phyloP scores from a whole-genome alignment of 441 rosid species.

The Adansonia gregorii region DNA sequence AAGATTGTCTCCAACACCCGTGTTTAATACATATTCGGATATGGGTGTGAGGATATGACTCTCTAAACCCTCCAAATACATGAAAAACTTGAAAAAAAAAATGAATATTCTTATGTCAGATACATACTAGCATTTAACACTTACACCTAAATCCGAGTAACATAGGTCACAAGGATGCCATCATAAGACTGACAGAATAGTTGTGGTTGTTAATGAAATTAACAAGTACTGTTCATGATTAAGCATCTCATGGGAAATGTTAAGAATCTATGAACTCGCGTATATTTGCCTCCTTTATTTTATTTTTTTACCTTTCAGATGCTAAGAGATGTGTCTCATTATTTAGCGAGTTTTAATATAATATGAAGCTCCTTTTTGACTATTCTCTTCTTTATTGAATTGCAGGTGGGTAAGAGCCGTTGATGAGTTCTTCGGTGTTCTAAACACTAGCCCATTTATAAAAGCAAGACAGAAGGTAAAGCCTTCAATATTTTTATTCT shows the following conservation, averaged over 20 bases:
- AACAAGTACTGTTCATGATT: neutral
- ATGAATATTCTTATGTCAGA: no score
- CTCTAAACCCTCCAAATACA: no score
- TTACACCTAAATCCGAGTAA: no score
- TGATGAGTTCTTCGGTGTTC: slow-evolving; percentile 58
- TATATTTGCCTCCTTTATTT: neutral
- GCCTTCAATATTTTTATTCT: neutral
- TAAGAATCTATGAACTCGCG: neutral
- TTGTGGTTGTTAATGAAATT: neutral
- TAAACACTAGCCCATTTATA: slow-evolving; percentile 54
- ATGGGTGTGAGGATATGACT: no score
- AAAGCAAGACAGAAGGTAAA: slow-evolving; percentile 55
- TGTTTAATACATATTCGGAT: no score
- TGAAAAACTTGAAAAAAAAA: no score
- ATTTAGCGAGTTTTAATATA: neutral
- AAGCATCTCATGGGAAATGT: neutral
- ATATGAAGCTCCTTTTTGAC: neutral
- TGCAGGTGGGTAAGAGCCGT: slow-evolving; percentile 91
- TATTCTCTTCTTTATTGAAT: slow-evolving; percentile 26
- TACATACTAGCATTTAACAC: no score
- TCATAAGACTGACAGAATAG: neutral
- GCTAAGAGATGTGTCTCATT: neutral
- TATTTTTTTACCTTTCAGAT: neutral
- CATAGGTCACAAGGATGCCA: neutral
- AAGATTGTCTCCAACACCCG: no score